phyloP scores from a whole-genome alignment of 2,329 filamentous ascomycete species.

The Coccinonectria pachysandricola region DNA sequence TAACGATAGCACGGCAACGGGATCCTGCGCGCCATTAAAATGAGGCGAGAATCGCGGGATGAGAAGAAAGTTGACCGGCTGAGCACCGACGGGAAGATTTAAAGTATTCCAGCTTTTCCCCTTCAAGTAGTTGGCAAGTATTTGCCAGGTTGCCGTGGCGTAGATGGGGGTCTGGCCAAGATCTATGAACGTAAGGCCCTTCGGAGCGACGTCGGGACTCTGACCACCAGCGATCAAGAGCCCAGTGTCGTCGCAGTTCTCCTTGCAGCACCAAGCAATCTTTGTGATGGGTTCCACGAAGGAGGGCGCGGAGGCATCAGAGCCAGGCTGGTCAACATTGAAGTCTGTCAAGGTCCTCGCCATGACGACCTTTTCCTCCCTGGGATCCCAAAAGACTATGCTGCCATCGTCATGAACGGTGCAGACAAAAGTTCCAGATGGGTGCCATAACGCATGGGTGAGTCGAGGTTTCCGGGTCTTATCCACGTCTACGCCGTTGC shows the following conservation, averaged over 20 bases:
- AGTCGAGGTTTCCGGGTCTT: slow-evolving; percentile 60
- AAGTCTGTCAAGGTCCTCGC: slow-evolving; percentile 70
- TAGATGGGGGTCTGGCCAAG: slow-evolving; percentile 83
- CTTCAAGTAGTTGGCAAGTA: slow-evolving; percentile 67
- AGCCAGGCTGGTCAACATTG: slow-evolving; percentile 58
- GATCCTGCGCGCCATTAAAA: slow-evolving; percentile 81
- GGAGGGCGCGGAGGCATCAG: slow-evolving; percentile 39
- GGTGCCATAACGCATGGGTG: slow-evolving; percentile 86
- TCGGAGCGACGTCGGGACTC: slow-evolving; percentile 53
- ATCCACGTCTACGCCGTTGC: slow-evolving; percentile 55
- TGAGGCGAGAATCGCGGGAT: slow-evolving; percentile 77
- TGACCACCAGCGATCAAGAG: slow-evolving; percentile 78
- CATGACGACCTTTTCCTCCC: slow-evolving; percentile 74
- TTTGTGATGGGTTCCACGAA: slow-evolving; percentile 66
- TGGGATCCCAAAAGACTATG: slow-evolving; percentile 87
- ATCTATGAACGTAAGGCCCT: slow-evolving; percentile 81
- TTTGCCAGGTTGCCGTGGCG: slow-evolving; percentile 82
- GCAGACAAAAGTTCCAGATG: slow-evolving; percentile 79
- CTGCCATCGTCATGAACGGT: slow-evolving; percentile 87
- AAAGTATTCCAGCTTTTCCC: slow-evolving; percentile 65
- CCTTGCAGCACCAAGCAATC: slow-evolving; percentile 87
- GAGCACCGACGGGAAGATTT: slow-evolving; percentile 64
- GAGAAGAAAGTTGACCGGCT: slow-evolving; percentile 70
- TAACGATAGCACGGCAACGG: slow-evolving; percentile 70
- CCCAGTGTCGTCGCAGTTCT: slow-evolving; percentile 86